Base-by-base conservation (phyloP, 306 rosid genomes). In the Elaeagnus macrophylla region DNA sequence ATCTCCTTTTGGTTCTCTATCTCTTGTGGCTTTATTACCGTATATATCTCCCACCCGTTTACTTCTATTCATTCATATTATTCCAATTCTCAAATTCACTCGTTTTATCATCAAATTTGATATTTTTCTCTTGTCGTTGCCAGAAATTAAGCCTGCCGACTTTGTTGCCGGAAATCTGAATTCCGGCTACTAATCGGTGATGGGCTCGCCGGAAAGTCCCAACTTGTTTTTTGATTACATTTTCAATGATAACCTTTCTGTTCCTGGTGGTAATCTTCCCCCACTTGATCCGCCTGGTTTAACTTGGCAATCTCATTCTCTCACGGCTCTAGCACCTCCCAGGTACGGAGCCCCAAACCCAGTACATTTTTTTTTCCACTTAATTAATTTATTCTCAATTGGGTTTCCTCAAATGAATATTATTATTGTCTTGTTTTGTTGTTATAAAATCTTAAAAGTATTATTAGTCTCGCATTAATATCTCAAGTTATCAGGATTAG, bases 191-290 rank as follows among this genome's bases (percentile, higher is more conserved):
- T 20, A 4, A 5, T 38, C 35, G 20, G 39, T 12, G 40, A 81
- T 84, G 88, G 68, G 52, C 15, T 78, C 83, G 38, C 64, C 63
- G 48, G 81, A 44, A 57, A 66, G 68, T 61, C 58, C 77, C 60
- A 69, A 65, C 58, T 79, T 85, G 89, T 59, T 65, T 17, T 65
- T 79, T 50, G 94, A 88, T 69, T 84, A 75, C 59, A 78, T 69
- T 48, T 53, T 73, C 51, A 60, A 84, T 7, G 94, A 73, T 19
- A 75, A 71, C 79, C 71, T 80, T 78, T 64, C 72, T 16, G 69
- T 67, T 39, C 72, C 70, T 40, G 78, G 78, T 5, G 70, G 74
- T 17, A 81, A 71, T 70, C 69, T 62, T 50, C 71, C 79, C 0
- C 19, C 53, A 17, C 72, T 75, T 40, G 75, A 77, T 37, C 73